Evolutionary conservation across 805 yeast genomes (phyloP), one percentile per base, ranked within the genome.

Genomic region (Candida loeiensis): DNA sequence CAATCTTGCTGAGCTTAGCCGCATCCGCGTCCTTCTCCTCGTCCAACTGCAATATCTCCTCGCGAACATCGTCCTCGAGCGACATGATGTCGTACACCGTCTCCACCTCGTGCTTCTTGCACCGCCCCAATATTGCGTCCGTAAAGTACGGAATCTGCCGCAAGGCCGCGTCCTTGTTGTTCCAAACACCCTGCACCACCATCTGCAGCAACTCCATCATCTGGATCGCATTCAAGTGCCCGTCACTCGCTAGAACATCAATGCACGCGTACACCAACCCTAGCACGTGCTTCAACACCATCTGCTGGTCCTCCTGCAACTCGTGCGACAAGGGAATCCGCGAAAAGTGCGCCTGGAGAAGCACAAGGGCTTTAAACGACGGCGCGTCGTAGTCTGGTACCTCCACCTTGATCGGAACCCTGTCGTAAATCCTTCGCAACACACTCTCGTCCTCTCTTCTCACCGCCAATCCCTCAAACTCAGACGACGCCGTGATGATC

Each of bases 171-270:
- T 85, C 95, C 6, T 79, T 69, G 25, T 41, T 41, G 48, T 79
- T 85, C 95, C 96, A 88, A 18, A 85, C 66, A 1, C 85, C 95
- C 58, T 91, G 98, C 1, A 83, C 77, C 5, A 87, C 62, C 95
- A 88, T 85, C 56, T 93, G 99, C 1, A 85, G 74, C 37, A 89
- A 56, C 55, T 93, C 97, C 85, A 93, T 85, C 0, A 87, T 91
- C 33, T 75, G 72, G 48, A 87, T 71, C 0, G 95, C 89, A 56
- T 80, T 84, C 52, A 90, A 62, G 48, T 74, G 69, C 0, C 97
- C 96, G 44, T 88, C 88, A 48, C 87, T 77, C 0, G 95, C 80
- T 27, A 89, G 63, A 1, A 82, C 63, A 57, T 93, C 97, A 14
- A 86, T 80, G 34, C 79, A 64, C 0, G 91, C 86, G 48, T 80